Evolutionary conservation across 371 early-diverging fungal species (phyloP).

Genomic region (Apophysomyces trapeziformis): DNA sequence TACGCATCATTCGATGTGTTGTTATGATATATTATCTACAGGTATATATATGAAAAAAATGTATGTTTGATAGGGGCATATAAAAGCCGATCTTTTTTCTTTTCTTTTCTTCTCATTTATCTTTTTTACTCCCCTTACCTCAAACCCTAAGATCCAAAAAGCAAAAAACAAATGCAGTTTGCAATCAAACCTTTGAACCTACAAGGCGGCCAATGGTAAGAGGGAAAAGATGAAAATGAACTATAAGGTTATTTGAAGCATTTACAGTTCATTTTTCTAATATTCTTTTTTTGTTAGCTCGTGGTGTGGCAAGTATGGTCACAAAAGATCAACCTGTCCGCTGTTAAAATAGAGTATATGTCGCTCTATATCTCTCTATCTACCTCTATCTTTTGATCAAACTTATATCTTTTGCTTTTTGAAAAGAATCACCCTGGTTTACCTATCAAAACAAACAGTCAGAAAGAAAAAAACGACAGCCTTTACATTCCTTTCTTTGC

Average conservation of each 20-base stretch:
- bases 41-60: too few relatives aligned
- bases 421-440: too few relatives aligned
- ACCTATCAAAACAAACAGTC: too few relatives aligned
- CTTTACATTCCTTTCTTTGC: too few relatives aligned
- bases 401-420: too few relatives aligned
- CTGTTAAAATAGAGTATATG: constrained; percentile 31
- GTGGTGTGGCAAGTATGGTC: constrained; percentile 58
- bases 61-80: background rate
- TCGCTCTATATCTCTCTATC: background rate
- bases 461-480: too few relatives aligned
- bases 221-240: background rate
- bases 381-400: background rate
- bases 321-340: constrained; percentile 38
- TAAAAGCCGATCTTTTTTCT: background rate
- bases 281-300: constrained; percentile 23
- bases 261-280: background rate
- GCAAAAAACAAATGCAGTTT: constrained; percentile 14
- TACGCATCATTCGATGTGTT: too few relatives aligned
- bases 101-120: background rate
- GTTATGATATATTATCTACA: too few relatives aligned
- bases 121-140: constrained; percentile 6
- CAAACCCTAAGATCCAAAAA: background rate
- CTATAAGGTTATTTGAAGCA: background rate
- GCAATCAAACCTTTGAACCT: constrained; percentile 46
- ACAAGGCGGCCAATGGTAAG: constrained; percentile 57